Evolutionary conservation across 495 filamentous ascomycete species (phyloP), one percentile per base, ranked within the genome.

Genomic region (Lichina pygmaea): DNA sequence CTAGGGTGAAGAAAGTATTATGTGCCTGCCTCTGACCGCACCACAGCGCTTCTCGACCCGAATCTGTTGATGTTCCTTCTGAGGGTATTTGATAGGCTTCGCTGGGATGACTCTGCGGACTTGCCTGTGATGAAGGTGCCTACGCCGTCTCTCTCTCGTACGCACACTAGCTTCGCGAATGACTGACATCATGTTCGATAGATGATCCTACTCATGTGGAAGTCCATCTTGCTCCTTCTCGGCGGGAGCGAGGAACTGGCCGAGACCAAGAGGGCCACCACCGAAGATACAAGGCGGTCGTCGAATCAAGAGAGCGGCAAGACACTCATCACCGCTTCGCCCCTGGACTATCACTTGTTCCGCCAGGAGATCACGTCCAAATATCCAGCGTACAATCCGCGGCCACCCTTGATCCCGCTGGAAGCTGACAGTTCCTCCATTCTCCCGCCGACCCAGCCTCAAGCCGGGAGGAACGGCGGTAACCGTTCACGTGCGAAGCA

Each of bases 321-420:
- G 58, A 58, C 72, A 0, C 59, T 83, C 36, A 83, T 97, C 46
- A 91, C 77, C 1, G 85, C 89, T 6, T 93, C 86, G 8, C 89
- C 91, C 10, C 65, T 97, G 8, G 91, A 97, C 54, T 97, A 97
- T 54, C 86, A 95, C 55, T 66, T 82, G 10, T 97, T 97, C 55
- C 75, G 91, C 30, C 86, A 95, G 57, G 89, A 97, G 58, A 84
- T 97, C 51, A 92, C 76, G n/a, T 95, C 89, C 0, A 97, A 97
- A 62, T 97, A 97, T 54, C 89, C 89, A 6, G 79, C 91, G 6
- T 97, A 95, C 58, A 76, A 85, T 49, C 86, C 89, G 6, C 91
- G 89, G 17, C 76, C 72, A 30, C 75, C 81, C 0, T 59, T 80
- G 10, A 73, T 97, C 48, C 82, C 86, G 2, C 65, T 97, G 2